Evolutionary conservation across 805 yeast genomes (phyloP), one percentile per base, ranked within the genome.

Genomic region (Debaryomyces tyrocola): DNA sequence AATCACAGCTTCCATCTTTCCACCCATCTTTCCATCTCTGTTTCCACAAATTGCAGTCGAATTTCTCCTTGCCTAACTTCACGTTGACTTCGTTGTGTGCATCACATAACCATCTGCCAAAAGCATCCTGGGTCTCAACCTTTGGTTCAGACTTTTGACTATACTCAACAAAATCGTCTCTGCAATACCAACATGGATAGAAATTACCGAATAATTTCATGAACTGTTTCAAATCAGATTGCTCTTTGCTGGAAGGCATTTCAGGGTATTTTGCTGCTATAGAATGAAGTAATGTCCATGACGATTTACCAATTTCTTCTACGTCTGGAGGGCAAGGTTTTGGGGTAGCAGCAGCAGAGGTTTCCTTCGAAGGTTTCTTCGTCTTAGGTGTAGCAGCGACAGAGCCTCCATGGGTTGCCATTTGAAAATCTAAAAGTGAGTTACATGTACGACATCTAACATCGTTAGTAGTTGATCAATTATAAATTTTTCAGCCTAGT

Each of bases 1-100:
- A 54, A 79, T 82, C 31, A 12, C 42, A 39, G n/a, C 34, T 39
- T 24, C 34, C 42, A 18, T 39, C 42, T 33, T 86, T 85, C 97
- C 96, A 90, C 0, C 97, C 97, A 56, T 89, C 96, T 54, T 79
- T 83, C 99, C 99, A 92, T 60, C 99, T 82, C 57, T 87, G 82
- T 62, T 84, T 84, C 99, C 99, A 94, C 52, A 87, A 75, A 47
- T 83, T 74, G 58, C 98, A 92, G 62, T 92, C 90, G 61, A 94
- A 94, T 46, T 71, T 73, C 6, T 88, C 89, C 66, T 94, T 94
- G 1, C 96, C 96, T 21, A 92, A 63, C 63, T 90, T 91, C 15
- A 63, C 73, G 64, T 94, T 94, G n/a, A 94, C 98, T 33, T 80
- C 87, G 60, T 94, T 94, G 67, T 94, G 99, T 2, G 98, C 98